phyloP scores from a whole-genome alignment of 2,329 filamentous ascomycete species.

The Chrysoporthe austroafricana region DNA sequence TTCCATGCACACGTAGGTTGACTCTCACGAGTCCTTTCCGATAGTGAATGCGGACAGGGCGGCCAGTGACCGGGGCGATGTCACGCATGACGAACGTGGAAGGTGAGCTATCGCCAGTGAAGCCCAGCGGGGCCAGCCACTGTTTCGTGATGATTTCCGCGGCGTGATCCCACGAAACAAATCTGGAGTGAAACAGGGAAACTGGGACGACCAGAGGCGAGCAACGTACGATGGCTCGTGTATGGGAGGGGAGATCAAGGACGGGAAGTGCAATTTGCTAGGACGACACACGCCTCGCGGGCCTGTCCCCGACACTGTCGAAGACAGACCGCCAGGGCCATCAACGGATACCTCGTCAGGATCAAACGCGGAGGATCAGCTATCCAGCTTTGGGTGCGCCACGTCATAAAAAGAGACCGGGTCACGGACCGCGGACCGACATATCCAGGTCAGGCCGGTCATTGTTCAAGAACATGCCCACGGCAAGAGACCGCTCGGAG shows the following conservation, averaged over 20 bases:
- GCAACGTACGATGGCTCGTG: constrained; percentile 5
- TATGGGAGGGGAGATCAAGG: not conserved
- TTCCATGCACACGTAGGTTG: constrained; percentile 9
- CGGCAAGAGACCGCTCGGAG: not conserved
- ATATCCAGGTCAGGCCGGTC: not conserved
- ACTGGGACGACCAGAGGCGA: not conserved
- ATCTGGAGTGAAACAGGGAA: not conserved
- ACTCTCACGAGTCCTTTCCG: not conserved
- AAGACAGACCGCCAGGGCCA: not conserved
- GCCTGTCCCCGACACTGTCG: constrained; percentile 7
- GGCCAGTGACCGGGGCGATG: not conserved
- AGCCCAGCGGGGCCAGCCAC: not conserved
- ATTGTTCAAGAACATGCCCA: not conserved
- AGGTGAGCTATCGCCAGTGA: constrained; percentile 7
- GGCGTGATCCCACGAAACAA: not conserved
- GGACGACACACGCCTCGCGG: not conserved
- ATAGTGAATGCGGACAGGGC: constrained; percentile 3
- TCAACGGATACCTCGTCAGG: not conserved
- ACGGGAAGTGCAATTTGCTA: not conserved
- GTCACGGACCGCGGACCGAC: constrained; percentile 19
- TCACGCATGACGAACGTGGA: constrained; percentile 11
- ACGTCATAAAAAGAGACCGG: constrained; percentile 5
- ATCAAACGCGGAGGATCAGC: not conserved
- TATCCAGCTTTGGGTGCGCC: not conserved
- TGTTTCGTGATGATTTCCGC: not conserved